Evolutionary conservation across 805 yeast genomes (phyloP).

Genomic region (Kodamaea restingae): DNA sequence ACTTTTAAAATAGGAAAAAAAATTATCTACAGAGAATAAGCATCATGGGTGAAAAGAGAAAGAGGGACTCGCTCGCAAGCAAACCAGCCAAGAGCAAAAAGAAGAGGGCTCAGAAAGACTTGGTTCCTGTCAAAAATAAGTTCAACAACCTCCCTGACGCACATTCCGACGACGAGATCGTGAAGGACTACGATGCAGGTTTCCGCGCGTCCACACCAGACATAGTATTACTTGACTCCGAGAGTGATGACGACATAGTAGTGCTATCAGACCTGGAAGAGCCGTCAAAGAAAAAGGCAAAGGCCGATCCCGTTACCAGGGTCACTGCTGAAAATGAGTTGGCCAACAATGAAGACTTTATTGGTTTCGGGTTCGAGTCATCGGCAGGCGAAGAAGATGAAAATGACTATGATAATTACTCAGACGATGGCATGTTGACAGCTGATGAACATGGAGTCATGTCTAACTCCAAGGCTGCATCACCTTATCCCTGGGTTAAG

Average conservation of each 20-base stretch:
- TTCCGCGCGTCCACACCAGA: constrained; percentile 16
- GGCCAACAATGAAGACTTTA: constrained; percentile 48
- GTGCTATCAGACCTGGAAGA: constrained; percentile 21
- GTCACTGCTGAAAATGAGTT: constrained; percentile 29
- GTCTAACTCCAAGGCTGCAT: constrained; percentile 18
- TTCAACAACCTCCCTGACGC: constrained; percentile 22
- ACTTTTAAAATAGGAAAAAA: not conserved
- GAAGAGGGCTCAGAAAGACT: constrained; percentile 22
- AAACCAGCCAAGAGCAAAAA: constrained; percentile 20
- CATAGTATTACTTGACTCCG: constrained; percentile 29
- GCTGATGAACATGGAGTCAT: constrained; percentile 11
- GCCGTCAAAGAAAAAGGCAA: constrained; percentile 8
- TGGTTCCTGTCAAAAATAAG: constrained; percentile 16
- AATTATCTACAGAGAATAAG: not conserved
- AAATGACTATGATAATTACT: constrained; percentile 32
- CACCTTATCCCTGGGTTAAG: constrained; percentile 69
- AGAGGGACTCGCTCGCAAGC: constrained; percentile 14
- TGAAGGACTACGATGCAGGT: constrained; percentile 18
- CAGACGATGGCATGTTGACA: constrained; percentile 16
- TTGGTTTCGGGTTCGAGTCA: constrained; percentile 50
- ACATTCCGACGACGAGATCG: constrained; percentile 22
- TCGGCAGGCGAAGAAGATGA: constrained; percentile 34
- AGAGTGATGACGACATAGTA: constrained; percentile 17
- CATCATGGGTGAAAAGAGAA: constrained; percentile 12
- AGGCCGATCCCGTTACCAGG: constrained; percentile 6